These are phyloP conservation scores for Scutellaria minor DNA, from an alignment of 257 asterid species.

Conservation along the genomic window DNA sequence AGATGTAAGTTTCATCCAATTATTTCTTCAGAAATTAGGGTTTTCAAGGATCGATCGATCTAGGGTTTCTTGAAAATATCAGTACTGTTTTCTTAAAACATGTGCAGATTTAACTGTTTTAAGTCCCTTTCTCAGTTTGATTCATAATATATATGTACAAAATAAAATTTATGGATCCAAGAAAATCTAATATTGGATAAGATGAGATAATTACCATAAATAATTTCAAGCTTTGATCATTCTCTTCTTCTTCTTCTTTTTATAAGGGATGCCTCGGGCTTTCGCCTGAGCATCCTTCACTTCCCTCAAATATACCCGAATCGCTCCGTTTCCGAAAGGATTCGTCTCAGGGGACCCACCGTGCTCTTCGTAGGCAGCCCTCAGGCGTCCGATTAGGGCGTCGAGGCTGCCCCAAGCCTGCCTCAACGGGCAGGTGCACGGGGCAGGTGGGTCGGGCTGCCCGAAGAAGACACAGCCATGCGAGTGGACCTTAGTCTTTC, in stretches of 20 bases:
- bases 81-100: neutral
- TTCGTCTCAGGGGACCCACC: constrained; percentile 48
- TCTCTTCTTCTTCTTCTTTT: constrained; percentile 50
- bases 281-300: constrained; percentile 54
- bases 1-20: constrained; percentile 13
- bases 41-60: constrained; percentile 40
- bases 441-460: constrained; percentile 57
- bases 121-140: neutral
- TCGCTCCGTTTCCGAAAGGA: constrained; percentile 52
- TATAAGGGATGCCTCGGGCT: constrained; percentile 51
- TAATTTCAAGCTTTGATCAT: neutral
- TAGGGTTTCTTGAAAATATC: constrained; percentile 42
- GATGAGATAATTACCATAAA: no score
- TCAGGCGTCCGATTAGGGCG: constrained; percentile 50
- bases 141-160: no score
- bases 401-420: constrained; percentile 67
- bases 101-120: constrained; percentile 15
- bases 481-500: constrained; percentile 56
- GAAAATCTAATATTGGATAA: no score
- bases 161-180: no score
- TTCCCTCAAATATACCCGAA: constrained; percentile 46
- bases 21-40: constrained; percentile 41
- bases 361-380: constrained; percentile 62
- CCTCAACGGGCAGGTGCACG: constrained; percentile 52
- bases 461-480: constrained; percentile 56